phyloP scores from a whole-genome alignment of 768 basidiomycete species.

The Suillus decipiens region DNA sequence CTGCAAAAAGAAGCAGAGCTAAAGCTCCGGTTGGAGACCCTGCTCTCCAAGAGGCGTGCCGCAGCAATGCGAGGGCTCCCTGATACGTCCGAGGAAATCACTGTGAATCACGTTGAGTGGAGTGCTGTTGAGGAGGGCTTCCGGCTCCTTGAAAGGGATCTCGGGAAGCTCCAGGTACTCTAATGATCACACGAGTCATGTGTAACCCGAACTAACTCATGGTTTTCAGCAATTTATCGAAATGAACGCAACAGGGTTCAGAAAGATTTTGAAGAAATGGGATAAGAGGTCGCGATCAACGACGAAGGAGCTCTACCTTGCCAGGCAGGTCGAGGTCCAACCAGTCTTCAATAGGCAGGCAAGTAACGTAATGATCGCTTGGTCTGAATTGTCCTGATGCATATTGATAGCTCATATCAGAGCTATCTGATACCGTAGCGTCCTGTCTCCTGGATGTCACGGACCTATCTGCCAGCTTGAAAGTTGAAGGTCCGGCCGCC shows the following conservation, averaged over 20 bases:
- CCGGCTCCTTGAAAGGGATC: conserved; percentile 88
- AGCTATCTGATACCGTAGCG: conserved; percentile 90
- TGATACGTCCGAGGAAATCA: conserved; percentile 61
- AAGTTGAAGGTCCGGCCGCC: conserved; percentile 77
- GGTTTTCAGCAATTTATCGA: conserved; percentile 86
- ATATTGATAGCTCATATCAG: conserved; percentile 80
- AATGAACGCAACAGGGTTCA: conserved; percentile 94
- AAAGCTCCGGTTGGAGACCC: conserved; percentile 85
- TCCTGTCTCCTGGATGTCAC: conserved; percentile 79
- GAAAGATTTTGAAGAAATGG: conserved; percentile 98
- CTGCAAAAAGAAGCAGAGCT: conserved; percentile 96
- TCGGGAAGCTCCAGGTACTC: conserved; percentile 89
- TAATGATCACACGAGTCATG: conserved; percentile 9
- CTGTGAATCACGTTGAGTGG: conserved; percentile 80
- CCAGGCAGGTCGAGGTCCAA: conserved; percentile 97
- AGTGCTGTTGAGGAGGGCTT: conserved; percentile 96
- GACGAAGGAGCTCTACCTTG: conserved; percentile 95
- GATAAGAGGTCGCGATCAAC: conserved; percentile 94
- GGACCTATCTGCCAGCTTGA: conserved; percentile 71
- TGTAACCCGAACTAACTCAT: conserved; percentile 23
- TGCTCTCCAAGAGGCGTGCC: conserved; percentile 91
- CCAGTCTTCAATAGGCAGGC: conserved; percentile 97
- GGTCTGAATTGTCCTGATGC: conserved; percentile 15
- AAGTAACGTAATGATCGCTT: conserved; percentile 22
- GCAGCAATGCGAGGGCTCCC: conserved; percentile 72